Evolutionary conservation across 2,329 filamentous ascomycete genomes (phyloP).

Genomic region (Hypoxylon sp.): DNA sequence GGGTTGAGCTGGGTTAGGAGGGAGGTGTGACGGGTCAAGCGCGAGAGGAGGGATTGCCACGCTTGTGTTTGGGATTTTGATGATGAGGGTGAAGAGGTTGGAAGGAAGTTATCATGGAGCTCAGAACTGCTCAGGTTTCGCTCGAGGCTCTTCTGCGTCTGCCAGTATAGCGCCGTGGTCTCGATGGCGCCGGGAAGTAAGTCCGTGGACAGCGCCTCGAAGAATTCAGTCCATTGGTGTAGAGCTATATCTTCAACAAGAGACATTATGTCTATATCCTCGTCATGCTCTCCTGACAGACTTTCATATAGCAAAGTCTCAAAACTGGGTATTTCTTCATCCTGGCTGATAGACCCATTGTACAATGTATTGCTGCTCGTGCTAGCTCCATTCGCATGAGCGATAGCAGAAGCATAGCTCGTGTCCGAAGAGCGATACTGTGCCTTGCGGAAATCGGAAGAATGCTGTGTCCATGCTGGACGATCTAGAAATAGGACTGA

Average conservation of each 20-base stretch:
- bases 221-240: constrained; percentile 49
- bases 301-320: constrained; percentile 42
- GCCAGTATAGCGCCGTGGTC: constrained; percentile 42
- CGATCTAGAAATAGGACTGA: constrained; percentile 49
- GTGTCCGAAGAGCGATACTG: constrained; percentile 18
- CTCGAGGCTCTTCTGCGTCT: constrained; percentile 47
- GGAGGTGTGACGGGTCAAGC: constrained; percentile 41
- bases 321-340: constrained; percentile 39
- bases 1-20: constrained; percentile 37
- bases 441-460: constrained; percentile 32
- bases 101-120: constrained; percentile 3
- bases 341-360: background rate
- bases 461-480: constrained; percentile 36
- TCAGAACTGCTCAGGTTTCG: constrained; percentile 45
- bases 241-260: constrained; percentile 36
- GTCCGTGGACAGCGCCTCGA: constrained; percentile 43
- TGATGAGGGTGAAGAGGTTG: background rate
- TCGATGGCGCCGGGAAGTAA: constrained; percentile 6
- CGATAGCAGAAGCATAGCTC: background rate
- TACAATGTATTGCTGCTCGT: background rate
- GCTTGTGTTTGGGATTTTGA: constrained; percentile 30
- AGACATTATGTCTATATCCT: constrained; percentile 14
- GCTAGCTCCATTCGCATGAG: background rate
- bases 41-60: constrained; percentile 47
- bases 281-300: constrained; percentile 15